These are phyloP conservation scores for Tilletia walkeri DNA, from an alignment of 1,284 basidiomycete species.

Conservation along the genomic window DNA sequence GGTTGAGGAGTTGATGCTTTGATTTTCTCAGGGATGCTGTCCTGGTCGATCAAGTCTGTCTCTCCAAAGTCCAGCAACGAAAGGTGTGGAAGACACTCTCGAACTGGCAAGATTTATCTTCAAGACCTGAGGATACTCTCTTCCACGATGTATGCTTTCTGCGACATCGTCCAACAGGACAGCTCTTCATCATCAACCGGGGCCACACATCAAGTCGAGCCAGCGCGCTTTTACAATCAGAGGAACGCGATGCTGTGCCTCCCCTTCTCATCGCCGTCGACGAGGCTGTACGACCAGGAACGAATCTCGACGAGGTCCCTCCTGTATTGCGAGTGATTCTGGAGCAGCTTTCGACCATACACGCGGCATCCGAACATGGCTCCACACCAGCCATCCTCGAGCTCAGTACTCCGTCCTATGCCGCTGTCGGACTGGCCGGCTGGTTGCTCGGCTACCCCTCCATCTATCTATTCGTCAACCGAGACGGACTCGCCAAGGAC, in stretches of 20 bases:
- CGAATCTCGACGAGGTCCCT: not conserved
- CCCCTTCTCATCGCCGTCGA: not conserved
- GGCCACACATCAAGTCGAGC: not conserved
- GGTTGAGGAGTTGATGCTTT: not conserved
- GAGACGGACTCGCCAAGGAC: too few species aligned
- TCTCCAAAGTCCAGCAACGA: not conserved
- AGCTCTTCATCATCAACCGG: conserved; percentile 2
- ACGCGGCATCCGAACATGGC: not conserved
- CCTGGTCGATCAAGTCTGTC: not conserved
- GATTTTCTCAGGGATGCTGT: not conserved
- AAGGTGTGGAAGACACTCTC: not conserved
- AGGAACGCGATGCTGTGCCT: not conserved
- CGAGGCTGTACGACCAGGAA: not conserved
- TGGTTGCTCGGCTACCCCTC: conserved; percentile 8
- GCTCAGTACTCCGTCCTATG: not conserved
- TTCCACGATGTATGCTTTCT: not conserved
- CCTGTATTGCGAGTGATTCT: not conserved
- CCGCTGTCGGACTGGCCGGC: conserved; percentile 5
- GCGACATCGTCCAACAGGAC: conserved; percentile 2
- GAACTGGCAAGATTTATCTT: not conserved
- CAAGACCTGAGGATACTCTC: not conserved
- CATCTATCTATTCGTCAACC: not conserved
- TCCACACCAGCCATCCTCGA: not conserved
- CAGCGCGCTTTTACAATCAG: not conserved
- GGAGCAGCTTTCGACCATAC: not conserved